Conservation (phyloP, 2,329 filamentous ascomycete species). For the Clonostachys byssicola region DNA sequence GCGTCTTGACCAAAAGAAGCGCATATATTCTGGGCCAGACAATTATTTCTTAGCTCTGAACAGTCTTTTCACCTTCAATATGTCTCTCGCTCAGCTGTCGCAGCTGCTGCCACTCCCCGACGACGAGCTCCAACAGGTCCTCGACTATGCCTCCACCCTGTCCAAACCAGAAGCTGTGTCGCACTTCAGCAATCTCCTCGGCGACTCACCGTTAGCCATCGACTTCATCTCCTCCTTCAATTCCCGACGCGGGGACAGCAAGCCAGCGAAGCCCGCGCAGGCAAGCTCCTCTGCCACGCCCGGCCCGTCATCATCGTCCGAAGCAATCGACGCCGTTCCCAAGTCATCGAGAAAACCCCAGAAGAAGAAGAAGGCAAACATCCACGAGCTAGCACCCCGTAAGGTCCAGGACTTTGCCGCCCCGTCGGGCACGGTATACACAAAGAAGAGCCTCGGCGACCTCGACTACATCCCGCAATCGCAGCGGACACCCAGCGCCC, state of each 20-base stretch:
- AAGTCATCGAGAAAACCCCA: conserved; percentile 40
- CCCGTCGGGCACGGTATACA: conserved; percentile 66
- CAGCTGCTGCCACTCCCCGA: conserved; percentile 82
- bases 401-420: conserved; percentile 57
- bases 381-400: conserved; percentile 62
- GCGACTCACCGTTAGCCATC: conserved; percentile 72
- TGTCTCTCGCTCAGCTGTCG: conserved; percentile 65
- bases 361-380: conserved; percentile 56
- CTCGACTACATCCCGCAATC: conserved; percentile 66
- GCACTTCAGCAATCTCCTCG: conserved; percentile 84
- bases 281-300: conserved; percentile 5
- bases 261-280: conserved; percentile 5
- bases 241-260: conserved; percentile 47
- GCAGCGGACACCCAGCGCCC: conserved; percentile 27
- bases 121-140: conserved; percentile 75
- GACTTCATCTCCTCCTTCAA: conserved; percentile 84
- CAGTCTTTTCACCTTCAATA: conserved; percentile 12
- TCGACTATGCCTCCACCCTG: conserved; percentile 76
- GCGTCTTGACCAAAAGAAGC: no score
- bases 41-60: no score
- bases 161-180: conserved; percentile 74
- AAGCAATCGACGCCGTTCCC: conserved; percentile 36
- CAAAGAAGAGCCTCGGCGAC: conserved; percentile 60
- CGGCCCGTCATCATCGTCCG: neutral
- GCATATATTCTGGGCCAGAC: no score